Evolutionary conservation across 306 rosid genomes (phyloP).

Genomic region (Cucurbita argyrosperma): DNA sequence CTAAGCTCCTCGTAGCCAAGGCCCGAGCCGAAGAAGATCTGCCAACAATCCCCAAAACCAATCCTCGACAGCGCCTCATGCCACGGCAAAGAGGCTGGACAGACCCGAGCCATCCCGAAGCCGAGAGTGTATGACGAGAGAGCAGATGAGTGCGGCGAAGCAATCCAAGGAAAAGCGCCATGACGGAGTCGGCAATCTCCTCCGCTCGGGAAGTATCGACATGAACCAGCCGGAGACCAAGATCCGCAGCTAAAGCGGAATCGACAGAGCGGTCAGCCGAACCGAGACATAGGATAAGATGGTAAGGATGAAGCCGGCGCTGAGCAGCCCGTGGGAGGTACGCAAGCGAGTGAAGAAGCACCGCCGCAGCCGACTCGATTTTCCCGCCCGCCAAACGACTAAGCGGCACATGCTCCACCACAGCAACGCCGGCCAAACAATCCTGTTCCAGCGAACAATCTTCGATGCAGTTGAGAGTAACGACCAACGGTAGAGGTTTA

Average conservation of each 20-base stretch:
- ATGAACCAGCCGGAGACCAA: constrained; percentile 79
- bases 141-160: constrained; percentile 89
- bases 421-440: constrained; percentile 64
- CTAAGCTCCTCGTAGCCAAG: constrained; percentile 86
- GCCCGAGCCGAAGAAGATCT: constrained; percentile 90
- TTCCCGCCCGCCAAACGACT: constrained; percentile 74
- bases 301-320: constrained; percentile 86
- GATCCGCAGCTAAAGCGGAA: constrained; percentile 74
- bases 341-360: constrained; percentile 75
- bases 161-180: constrained; percentile 91
- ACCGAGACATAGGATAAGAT: constrained; percentile 89
- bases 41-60: constrained; percentile 84
- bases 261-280: constrained; percentile 80
- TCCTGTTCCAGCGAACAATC: constrained; percentile 71
- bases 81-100: constrained; percentile 95
- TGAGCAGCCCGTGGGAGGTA: constrained; percentile 98
- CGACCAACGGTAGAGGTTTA: constrained; percentile 57
- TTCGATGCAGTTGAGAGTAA: constrained; percentile 85
- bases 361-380: constrained; percentile 88
- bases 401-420: constrained; percentile 74
- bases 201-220: constrained; percentile 84
- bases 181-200: constrained; percentile 92
- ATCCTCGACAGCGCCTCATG: constrained; percentile 92
- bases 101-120: constrained; percentile 98
- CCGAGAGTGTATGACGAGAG: constrained; percentile 78